Conservation (phyloP, 2,329 filamentous ascomycete genomes). For the Ophiocordyceps camponoti-leonardi region DNA sequence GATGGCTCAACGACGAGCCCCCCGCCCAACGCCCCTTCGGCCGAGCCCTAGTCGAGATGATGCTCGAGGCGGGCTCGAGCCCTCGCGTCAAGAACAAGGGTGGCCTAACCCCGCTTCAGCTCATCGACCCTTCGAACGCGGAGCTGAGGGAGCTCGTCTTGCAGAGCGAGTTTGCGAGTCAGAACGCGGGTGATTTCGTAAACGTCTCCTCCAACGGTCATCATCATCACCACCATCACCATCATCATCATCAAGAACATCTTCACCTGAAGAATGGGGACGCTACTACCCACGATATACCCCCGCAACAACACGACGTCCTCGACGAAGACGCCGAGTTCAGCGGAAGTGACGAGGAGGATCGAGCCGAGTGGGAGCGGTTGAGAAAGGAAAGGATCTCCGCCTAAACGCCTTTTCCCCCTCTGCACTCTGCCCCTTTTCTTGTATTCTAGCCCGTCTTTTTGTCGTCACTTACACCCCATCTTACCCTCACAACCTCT, state of each 20-base stretch:
- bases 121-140: slow-evolving; percentile 54
- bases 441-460: no score
- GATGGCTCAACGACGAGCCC: slow-evolving; percentile 55
- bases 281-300: neutral
- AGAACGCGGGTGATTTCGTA: slow-evolving; percentile 42
- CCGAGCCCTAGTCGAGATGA: slow-evolving; percentile 53
- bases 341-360: slow-evolving; percentile 47
- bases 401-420: no score
- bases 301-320: slow-evolving; percentile 4
- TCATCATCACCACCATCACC: no score
- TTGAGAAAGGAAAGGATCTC: slow-evolving; percentile 22
- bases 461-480: no score
- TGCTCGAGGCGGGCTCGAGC: slow-evolving; percentile 60
- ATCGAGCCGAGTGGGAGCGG: slow-evolving; percentile 43
- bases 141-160: slow-evolving; percentile 45
- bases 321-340: slow-evolving; percentile 36
- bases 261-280: neutral
- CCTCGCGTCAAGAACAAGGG: slow-evolving; percentile 49
- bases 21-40: slow-evolving; percentile 47
- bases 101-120: slow-evolving; percentile 51
- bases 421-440: neutral
- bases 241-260: slow-evolving; percentile 2
- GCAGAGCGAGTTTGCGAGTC: slow-evolving; percentile 49
- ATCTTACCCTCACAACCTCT: no score
- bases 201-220: no score